Base-by-base conservation (phyloP, 1,139 yeast genomes). In the Blastobotrys serpentis region DNA sequence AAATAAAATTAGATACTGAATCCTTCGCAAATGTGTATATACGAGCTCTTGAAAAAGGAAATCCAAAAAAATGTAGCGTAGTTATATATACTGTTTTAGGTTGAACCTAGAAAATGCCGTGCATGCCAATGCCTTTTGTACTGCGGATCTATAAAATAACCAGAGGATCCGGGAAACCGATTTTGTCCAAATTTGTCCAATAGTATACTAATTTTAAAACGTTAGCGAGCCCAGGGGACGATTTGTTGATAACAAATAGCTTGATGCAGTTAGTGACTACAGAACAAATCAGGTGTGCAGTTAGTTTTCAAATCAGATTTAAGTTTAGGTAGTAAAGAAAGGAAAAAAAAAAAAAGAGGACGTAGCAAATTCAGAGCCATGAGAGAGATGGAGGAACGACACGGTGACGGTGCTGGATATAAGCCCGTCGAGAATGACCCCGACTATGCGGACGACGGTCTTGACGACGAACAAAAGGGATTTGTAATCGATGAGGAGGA, bases 381-480 rank as follows among this genome's bases (percentile, higher is more conserved):
- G 32, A 6, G 13, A 11, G 32, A 29, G 13, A 29, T 29, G 32
- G 32, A 29, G 32, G 32, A 29, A 29, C 32, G 32, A 23, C 19
- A 22, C 18, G 22, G 30, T 16, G n/a, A n/a, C n/a, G n/a, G n/a
- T n/a, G 43, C 30, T 7, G 48, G 33, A 25, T 40, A 45, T 21
- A 39, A 38, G 22, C 47, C 47, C 6, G 47, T 44, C 7, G 42
- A 18, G n/a, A 41, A 34, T 21, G 25, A 6, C 10, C 26, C 14
- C 14, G 43, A 25, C 16, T 5, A 3, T 6, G 45, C 25, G 17
- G 40, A 41, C 33, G 44, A 22, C 13, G 42, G 23, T 3, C 45
- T 38, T 32, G 25, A 34, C 21, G 38, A 46, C 13, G 44, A 46
- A 14, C 44, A 38, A 22, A 18, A 42, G 32, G 17, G 19, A 19